Conservation (phyloP, 306 rosid species). For the Begonia masoniana region DNA sequence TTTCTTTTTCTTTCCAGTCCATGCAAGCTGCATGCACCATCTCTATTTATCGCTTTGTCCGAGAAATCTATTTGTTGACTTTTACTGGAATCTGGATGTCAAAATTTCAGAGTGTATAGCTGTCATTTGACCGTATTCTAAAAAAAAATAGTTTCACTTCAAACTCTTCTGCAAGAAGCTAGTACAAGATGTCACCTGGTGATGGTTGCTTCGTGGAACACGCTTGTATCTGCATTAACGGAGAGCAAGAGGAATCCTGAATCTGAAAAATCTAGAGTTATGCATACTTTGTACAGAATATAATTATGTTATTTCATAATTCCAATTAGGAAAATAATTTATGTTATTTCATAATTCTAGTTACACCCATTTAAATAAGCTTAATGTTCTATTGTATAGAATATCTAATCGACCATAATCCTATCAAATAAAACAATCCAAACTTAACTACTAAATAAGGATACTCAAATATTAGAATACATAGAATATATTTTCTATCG, state of each 20-base stretch:
- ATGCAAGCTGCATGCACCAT: slow-evolving; percentile 16
- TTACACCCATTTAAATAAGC: background rate
- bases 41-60: slow-evolving; percentile 20
- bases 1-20: slow-evolving; percentile 35
- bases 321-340: no score
- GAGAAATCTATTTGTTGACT: slow-evolving; percentile 12
- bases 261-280: slow-evolving; percentile 5
- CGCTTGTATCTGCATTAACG: slow-evolving; percentile 18
- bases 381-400: background rate
- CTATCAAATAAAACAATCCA: no score
- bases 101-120: slow-evolving; percentile 24
- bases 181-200: slow-evolving; percentile 28
- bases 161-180: background rate
- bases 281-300: background rate
- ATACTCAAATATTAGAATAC: no score
- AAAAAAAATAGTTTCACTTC: background rate
- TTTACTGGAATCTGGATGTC: slow-evolving; percentile 6
- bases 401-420: no score
- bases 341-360: no score
- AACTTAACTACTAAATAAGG: no score
- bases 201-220: slow-evolving; percentile 22
- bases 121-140: slow-evolving; percentile 8
- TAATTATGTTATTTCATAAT: no score
- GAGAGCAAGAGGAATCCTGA: slow-evolving; percentile 36
- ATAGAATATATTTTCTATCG: no score